Conservation (phyloP, 2,329 filamentous ascomycete genomes). For the Neoascochyta sp. region DNA sequence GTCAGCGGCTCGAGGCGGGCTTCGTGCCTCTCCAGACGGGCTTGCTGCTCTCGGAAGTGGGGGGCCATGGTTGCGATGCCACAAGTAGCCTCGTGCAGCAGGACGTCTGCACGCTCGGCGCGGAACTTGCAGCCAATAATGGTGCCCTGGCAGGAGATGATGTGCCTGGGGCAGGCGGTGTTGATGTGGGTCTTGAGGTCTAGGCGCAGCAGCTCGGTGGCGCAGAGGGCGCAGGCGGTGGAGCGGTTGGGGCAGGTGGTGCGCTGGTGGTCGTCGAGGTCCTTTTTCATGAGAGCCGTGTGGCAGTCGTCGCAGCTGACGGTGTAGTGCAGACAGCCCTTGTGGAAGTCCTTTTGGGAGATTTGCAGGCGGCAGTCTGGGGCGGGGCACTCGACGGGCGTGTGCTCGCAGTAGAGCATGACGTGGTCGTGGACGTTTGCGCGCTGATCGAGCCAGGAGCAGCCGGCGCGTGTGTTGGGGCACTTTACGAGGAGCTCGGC, state of each 20-base stretch:
- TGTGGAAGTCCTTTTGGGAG: slow-evolving; percentile 53
- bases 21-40: slow-evolving; percentile 44
- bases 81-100: slow-evolving; percentile 42
- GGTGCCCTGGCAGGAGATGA: slow-evolving; percentile 44
- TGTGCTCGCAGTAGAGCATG: slow-evolving; percentile 57
- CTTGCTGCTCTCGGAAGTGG: slow-evolving; percentile 42
- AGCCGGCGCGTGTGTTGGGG: slow-evolving; percentile 54
- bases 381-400: slow-evolving; percentile 51
- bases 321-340: slow-evolving; percentile 53
- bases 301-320: slow-evolving; percentile 53
- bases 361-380: slow-evolving; percentile 50
- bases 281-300: slow-evolving; percentile 51
- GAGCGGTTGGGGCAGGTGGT: slow-evolving; percentile 51
- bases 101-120: slow-evolving; percentile 39
- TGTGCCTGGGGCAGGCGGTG: slow-evolving; percentile 41
- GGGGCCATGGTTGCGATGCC: slow-evolving; percentile 48
- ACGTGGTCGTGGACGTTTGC: slow-evolving; percentile 58
- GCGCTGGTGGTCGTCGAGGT: slow-evolving; percentile 51
- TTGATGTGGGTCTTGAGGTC: slow-evolving; percentile 43
- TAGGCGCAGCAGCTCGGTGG: slow-evolving; percentile 39
- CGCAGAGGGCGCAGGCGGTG: slow-evolving; percentile 43
- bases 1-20: slow-evolving; percentile 42
- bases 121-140: slow-evolving; percentile 44
- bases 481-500: slow-evolving; percentile 60
- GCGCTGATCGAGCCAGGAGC: slow-evolving; percentile 51